These are phyloP conservation scores for Saccharomycopsis fibuligera DNA, from an alignment of 805 yeast species.

Conservation along the genomic window DNA sequence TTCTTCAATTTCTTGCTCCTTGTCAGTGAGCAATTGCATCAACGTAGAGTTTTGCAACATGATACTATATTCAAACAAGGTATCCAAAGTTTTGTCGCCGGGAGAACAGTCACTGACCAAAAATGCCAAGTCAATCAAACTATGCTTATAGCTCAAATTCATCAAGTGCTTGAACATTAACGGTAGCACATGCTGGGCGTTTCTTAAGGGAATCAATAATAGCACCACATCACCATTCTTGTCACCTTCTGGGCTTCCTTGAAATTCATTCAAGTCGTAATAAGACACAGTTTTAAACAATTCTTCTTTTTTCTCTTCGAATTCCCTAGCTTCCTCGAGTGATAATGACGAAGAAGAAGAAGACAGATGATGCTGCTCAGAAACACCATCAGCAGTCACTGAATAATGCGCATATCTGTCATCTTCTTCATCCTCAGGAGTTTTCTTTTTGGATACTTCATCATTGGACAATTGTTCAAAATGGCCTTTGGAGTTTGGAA, in stretches of 20 bases:
- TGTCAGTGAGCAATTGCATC: constrained; percentile 37
- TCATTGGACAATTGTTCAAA: constrained; percentile 1
- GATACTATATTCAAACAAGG: constrained; percentile 56
- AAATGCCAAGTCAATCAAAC: constrained; percentile 71
- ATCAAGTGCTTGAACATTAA: constrained; percentile 79
- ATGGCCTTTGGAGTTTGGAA: constrained; percentile 17
- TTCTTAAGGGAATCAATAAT: constrained; percentile 68
- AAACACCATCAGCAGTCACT: constrained; percentile 4
- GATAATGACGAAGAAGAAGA: too few species aligned
- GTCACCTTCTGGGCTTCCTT: constrained; percentile 13
- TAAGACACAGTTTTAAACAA: constrained; percentile 43
- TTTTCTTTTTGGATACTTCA: not conserved
- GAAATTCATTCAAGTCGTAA: constrained; percentile 10
- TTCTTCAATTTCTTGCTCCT: constrained; percentile 30
- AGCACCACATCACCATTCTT: constrained; percentile 34
- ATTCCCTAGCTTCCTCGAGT: constrained; percentile 6
- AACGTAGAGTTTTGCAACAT: constrained; percentile 69
- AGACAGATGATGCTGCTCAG: too few species aligned
- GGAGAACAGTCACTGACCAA: constrained; percentile 71
- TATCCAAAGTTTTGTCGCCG: constrained; percentile 41
- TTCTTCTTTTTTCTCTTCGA: constrained; percentile 33
- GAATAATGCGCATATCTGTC: constrained; percentile 15
- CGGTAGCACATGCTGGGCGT: constrained; percentile 72
- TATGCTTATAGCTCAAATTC: constrained; percentile 82
- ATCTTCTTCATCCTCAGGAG: not conserved